Base-by-base conservation (phyloP, 2,329 filamentous ascomycete genomes). In the Alternaria gaisen region DNA sequence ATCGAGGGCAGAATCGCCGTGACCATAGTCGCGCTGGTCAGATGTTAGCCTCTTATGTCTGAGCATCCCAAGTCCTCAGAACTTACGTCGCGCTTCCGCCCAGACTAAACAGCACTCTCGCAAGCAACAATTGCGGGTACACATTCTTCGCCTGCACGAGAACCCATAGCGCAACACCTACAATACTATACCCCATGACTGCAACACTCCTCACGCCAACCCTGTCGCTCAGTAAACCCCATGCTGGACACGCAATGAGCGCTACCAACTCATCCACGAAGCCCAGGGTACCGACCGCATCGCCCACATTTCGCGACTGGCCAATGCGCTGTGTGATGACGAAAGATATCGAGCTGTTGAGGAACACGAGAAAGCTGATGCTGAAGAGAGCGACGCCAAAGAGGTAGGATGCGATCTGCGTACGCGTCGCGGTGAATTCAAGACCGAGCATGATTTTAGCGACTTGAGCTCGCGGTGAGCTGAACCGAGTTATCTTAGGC, bases 311-410 rank as follows among this genome's bases (percentile, higher is more conserved):
- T 64, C 88, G 80, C 73, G 91, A 90, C 71, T 91, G 85, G 61
- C 91, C 91, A 68, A 96, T 89, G 63, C 93, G 85, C 77, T 94
- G 91, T 62, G 91, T 94, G 62, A 96, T 88, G 60, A 95, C 91
- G 80, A 95, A 96, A 56, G 90, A 93, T 61, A 95, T 85, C 74
- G 88, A 90, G 81, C 89, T 91, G 83, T 95, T 95, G 64, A 96
- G 86, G 80, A 96, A 96, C 72, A 96, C 92, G 67, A 96, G 90
- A 81, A 95, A 95, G 56, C 91, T 90, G 73, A 96, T 95, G 79
- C 89, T 92, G 83, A 94, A 94, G 70, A 96, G 88, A 62, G 91
- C 91, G 72, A 95, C 91, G 75, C 90, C 90, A 66, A 93, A 85
- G 36, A 96, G 87, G 78, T 96, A 96, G 30, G 91, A 91, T 58